phyloP scores from a whole-genome alignment of 345 rosid genomes.

The Trapa bicornis region DNA sequence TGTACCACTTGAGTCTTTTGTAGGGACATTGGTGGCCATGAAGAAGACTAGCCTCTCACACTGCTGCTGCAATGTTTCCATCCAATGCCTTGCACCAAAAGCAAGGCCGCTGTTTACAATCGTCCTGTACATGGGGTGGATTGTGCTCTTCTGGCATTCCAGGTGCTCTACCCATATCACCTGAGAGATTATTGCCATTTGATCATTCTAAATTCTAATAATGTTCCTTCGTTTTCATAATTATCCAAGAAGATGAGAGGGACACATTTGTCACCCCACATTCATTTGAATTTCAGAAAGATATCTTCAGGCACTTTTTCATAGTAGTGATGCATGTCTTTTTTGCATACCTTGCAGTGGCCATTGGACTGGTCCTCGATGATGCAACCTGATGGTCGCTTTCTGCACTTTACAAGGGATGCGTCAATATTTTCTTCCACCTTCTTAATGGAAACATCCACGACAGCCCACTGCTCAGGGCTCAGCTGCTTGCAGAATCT shows the following conservation, averaged over 20 bases:
- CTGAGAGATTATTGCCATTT: conserved; percentile 16
- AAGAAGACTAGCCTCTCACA: conserved; percentile 90
- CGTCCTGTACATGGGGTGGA: conserved; percentile 64
- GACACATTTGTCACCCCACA: no score
- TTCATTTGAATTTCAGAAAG: neutral
- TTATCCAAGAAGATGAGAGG: no score
- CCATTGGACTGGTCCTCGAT: conserved; percentile 82
- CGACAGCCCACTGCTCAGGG: conserved; percentile 83
- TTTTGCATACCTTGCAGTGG: conserved; percentile 58
- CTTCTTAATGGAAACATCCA: conserved; percentile 76
- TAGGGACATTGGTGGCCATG: conserved; percentile 99
- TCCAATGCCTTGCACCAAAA: conserved; percentile 92
- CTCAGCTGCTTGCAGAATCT: conserved; percentile 69
- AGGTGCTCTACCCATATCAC: conserved; percentile 94
- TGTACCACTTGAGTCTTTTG: conserved; percentile 85
- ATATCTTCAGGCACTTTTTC: neutral
- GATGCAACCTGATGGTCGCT: conserved; percentile 96
- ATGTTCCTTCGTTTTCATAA: no score
- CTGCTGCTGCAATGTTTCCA: conserved; percentile 69
- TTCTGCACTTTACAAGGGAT: conserved; percentile 67
- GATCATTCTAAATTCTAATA: neutral
- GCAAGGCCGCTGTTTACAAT: conserved; percentile 75
- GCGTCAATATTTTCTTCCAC: conserved; percentile 79
- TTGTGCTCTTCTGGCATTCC: conserved; percentile 62
- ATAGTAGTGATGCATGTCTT: neutral